phyloP scores from a whole-genome alignment of 352 stramenopile species.

The Globisporangium apiculatum region DNA sequence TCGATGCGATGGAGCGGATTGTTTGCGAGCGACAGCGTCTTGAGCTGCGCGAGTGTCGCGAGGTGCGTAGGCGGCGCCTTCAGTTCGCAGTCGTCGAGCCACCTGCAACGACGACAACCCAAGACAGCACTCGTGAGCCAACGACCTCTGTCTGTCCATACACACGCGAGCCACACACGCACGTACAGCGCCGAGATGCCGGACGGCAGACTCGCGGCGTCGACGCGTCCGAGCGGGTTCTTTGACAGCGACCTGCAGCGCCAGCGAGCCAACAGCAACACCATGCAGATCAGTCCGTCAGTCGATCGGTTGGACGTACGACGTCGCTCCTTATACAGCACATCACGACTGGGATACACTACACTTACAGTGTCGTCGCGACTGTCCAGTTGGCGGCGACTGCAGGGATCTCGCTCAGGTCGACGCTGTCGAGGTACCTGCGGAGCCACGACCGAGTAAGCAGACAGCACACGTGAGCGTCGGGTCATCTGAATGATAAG shows the following conservation, averaged over 20 bases:
- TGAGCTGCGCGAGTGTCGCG: slow-evolving; percentile 5
- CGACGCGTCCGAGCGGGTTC: slow-evolving; percentile 2
- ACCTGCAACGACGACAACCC: background rate
- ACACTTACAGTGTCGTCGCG: slow-evolving; percentile 8
- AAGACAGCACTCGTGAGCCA: background rate
- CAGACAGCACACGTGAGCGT: background rate
- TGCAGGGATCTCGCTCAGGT: slow-evolving; percentile 6
- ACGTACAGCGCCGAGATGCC: slow-evolving; percentile 8
- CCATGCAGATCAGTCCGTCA: too few relatives aligned
- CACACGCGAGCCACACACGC: too few relatives aligned
- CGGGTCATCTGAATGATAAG: background rate
- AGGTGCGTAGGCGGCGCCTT: slow-evolving; percentile 2
- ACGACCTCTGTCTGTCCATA: too few relatives aligned
- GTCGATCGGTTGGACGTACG: too few relatives aligned
- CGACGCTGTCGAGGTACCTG: slow-evolving; percentile 10
- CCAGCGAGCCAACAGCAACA: too few relatives aligned
- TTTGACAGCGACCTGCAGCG: slow-evolving; percentile 8
- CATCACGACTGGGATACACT: too few relatives aligned
- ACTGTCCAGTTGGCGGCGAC: slow-evolving; percentile 10
- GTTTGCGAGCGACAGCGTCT: slow-evolving; percentile 7
- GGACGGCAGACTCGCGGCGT: slow-evolving; percentile 4
- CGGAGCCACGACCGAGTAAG: too few relatives aligned
- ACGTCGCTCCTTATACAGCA: too few relatives aligned
- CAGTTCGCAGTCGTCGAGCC: slow-evolving; percentile 8
- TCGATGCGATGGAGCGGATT: slow-evolving; percentile 1